A percentile compares a stretch with the other conserved stretches of the same genome.
These are phyloP conservation scores for Kodamaea jinghongensis DNA, from an alignment of 805 yeast genomes.

Conservation along the genomic window DNA sequence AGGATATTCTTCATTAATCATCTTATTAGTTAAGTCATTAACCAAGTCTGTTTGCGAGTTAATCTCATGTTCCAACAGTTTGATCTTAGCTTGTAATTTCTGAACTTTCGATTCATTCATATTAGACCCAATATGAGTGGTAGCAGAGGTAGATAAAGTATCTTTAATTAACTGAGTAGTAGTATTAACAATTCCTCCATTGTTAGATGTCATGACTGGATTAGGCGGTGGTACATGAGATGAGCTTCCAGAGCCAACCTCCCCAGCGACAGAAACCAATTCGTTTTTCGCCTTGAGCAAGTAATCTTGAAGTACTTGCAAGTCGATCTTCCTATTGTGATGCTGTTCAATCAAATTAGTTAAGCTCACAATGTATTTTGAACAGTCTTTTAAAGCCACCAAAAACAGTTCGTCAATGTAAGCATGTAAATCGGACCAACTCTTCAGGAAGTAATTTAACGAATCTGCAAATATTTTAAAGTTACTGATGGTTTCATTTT, in stretches of 20 bases:
- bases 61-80: constrained; percentile 46
- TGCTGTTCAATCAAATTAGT: constrained; percentile 70
- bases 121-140: constrained; percentile 38
- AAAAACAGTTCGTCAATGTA: constrained; percentile 76
- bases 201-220: constrained; percentile 24
- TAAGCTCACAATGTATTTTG: constrained; percentile 55
- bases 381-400: constrained; percentile 80
- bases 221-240: constrained; percentile 26
- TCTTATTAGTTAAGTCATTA: constrained; percentile 43
- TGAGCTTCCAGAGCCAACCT: constrained; percentile 1
- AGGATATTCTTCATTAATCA: constrained; percentile 50
- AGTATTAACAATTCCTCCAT: constrained; percentile 38
- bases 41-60: constrained; percentile 43
- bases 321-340: constrained; percentile 88
- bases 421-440: constrained; percentile 41
- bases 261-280: constrained; percentile 33
- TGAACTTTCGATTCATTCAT: constrained; percentile 44
- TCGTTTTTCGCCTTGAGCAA: constrained; percentile 69
- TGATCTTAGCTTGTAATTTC: constrained; percentile 41
- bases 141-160: constrained; percentile 48
- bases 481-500: constrained; percentile 22
- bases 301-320: constrained; percentile 82
- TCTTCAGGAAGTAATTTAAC: constrained; percentile 35
- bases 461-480: constrained; percentile 38
- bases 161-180: constrained; percentile 48